Evolutionary conservation across 768 basidiomycete genomes (phyloP).

Genomic region (Pulveroboletus sp.): DNA sequence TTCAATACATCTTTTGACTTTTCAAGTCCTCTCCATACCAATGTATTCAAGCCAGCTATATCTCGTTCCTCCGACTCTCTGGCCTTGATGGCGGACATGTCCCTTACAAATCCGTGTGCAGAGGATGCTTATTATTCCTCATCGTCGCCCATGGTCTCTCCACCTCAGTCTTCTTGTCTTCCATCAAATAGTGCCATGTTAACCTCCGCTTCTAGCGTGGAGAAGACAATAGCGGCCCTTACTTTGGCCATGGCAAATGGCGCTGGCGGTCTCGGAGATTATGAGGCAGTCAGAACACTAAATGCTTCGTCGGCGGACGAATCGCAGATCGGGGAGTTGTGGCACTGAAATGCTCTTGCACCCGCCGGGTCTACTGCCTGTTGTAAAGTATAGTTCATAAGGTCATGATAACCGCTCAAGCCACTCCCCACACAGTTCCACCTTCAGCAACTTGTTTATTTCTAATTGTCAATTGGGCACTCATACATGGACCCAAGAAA

Average conservation of each 20-base stretch:
- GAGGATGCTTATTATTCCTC: conserved; percentile 5
- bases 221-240: conserved; percentile 58
- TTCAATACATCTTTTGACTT: conserved; percentile 28
- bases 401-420: not conserved
- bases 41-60: conserved; percentile 16
- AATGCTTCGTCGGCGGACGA: conserved; percentile 35
- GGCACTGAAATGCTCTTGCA: conserved; percentile 36
- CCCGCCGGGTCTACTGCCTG: not conserved
- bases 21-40: conserved; percentile 24
- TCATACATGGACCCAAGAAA: conserved; percentile 20
- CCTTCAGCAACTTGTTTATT: conserved; percentile 25
- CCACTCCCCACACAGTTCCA: conserved; percentile 1
- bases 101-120: conserved; percentile 1
- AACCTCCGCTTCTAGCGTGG: conserved; percentile 42
- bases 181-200: conserved; percentile 1
- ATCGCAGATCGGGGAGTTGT: conserved; percentile 54
- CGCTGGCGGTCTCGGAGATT: conserved; percentile 56
- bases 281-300: conserved; percentile 41
- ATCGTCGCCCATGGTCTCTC: conserved; percentile 9
- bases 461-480: conserved; percentile 12
- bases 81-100: conserved; percentile 5
- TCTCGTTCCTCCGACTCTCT: conserved; percentile 17
- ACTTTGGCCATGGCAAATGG: conserved; percentile 60
- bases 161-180: conserved; percentile 12
- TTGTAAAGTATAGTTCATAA: conserved; percentile 5